phyloP scores from a whole-genome alignment of 192 early-diverging fungal species.

The Linderina pennispora region DNA sequence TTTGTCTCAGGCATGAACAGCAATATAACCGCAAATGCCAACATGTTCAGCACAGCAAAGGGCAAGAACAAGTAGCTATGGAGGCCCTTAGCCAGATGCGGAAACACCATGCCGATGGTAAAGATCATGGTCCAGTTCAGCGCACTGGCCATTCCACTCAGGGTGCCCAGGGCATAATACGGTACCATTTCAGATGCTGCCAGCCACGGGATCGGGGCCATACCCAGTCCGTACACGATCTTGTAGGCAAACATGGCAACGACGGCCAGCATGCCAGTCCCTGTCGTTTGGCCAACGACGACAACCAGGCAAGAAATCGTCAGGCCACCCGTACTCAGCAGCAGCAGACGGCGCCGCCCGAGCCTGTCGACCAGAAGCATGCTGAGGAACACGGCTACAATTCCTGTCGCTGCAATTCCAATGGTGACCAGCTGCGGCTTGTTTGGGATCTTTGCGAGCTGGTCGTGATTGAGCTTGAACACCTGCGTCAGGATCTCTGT shows the following conservation, averaged over 20 bases:
- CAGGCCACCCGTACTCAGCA: slow-evolving; percentile 56
- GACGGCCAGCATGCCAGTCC: slow-evolving; percentile 42
- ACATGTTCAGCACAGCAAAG: slow-evolving; percentile 55
- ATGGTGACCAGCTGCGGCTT: slow-evolving; percentile 40
- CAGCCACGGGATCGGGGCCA: slow-evolving; percentile 78
- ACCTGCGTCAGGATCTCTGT: slow-evolving; percentile 65
- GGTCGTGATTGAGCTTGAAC: slow-evolving; percentile 41
- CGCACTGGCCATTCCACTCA: slow-evolving; percentile 60
- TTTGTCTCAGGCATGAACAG: slow-evolving; percentile 74
- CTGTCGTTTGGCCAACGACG: slow-evolving; percentile 50
- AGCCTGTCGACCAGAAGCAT: slow-evolving; percentile 58
- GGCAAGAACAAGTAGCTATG: slow-evolving; percentile 48
- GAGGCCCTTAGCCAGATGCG: slow-evolving; percentile 29
- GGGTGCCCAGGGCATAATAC: slow-evolving; percentile 60
- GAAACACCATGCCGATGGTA: slow-evolving; percentile 51
- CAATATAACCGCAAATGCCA: slow-evolving; percentile 55
- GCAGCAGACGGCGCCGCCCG: slow-evolving; percentile 60
- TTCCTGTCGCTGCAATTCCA: slow-evolving; percentile 26
- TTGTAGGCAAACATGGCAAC: slow-evolving; percentile 62
- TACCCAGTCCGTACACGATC: slow-evolving; percentile 62
- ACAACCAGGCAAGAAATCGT: slow-evolving; percentile 48
- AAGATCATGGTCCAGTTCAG: slow-evolving; percentile 69
- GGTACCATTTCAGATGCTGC: slow-evolving; percentile 72
- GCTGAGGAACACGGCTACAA: slow-evolving; percentile 19
- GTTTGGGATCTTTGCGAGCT: slow-evolving; percentile 33